phyloP scores from a whole-genome alignment of 1,284 basidiomycete species.

The Salmacisia buchloeana region DNA sequence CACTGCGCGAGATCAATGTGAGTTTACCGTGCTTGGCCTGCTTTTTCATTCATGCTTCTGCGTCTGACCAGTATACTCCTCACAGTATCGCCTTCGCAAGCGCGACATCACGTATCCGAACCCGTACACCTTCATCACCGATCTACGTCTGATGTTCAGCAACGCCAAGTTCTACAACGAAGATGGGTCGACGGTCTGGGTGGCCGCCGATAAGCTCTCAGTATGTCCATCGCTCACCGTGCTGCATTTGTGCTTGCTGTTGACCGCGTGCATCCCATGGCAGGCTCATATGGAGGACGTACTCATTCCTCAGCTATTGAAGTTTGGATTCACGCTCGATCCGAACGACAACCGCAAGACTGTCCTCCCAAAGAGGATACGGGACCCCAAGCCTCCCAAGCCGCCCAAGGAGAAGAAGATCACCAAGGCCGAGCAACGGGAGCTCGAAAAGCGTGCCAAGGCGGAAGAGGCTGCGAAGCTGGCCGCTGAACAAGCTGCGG shows the following conservation, averaged over 20 bases:
- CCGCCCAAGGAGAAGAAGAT: constrained; percentile 7
- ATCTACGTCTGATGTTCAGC: constrained; percentile 43
- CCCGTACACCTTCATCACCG: constrained; percentile 34
- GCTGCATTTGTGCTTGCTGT: neutral
- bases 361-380: constrained; percentile 25
- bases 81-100: constrained; percentile 11
- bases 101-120: constrained; percentile 39
- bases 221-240: constrained; percentile 1
- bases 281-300: constrained; percentile 34
- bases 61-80: neutral
- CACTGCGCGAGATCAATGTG: constrained; percentile 35
- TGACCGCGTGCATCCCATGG: neutral
- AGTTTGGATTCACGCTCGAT: constrained; percentile 46
- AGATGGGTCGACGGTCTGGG: constrained; percentile 32
- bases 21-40: no score
- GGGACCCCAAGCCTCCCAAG: neutral
- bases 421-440: constrained; percentile 3
- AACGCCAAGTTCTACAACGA: constrained; percentile 47
- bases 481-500: constrained; percentile 5
- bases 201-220: constrained; percentile 37
- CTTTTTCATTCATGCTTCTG: no score
- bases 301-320: constrained; percentile 36
- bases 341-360: constrained; percentile 44
- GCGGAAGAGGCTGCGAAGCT: neutral
- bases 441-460: neutral